phyloP scores from a whole-genome alignment of 371 early-diverging fungal species.

The Zopfochytrium polystomum region DNA sequence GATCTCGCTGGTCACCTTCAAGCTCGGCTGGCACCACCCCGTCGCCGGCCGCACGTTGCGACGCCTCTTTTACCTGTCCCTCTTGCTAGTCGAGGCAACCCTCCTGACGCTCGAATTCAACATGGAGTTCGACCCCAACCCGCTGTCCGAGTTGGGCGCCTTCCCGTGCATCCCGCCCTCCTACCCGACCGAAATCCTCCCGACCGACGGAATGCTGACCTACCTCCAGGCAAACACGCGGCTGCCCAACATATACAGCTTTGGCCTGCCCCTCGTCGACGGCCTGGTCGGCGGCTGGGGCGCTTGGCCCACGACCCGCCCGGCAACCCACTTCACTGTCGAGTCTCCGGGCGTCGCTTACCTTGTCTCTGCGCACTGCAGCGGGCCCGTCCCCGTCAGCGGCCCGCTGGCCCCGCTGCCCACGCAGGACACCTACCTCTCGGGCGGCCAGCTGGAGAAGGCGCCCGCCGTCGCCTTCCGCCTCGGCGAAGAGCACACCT shows the following conservation, averaged over 20 bases:
- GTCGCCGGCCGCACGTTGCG: not conserved
- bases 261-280: slow-evolving; percentile 20
- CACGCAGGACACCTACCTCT: too few relatives aligned
- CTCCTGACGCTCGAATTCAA: slow-evolving; percentile 3
- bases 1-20: not conserved
- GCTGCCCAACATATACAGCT: slow-evolving; percentile 8
- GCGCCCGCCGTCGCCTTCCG: too few relatives aligned
- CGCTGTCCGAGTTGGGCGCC: slow-evolving; percentile 7
- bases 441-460: too few relatives aligned
- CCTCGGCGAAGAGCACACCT: too few relatives aligned
- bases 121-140: slow-evolving; percentile 5
- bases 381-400: too few relatives aligned
- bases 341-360: slow-evolving; percentile 12
- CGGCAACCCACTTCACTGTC: slow-evolving; percentile 12
- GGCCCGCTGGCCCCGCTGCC: too few relatives aligned
- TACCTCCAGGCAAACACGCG: slow-evolving; percentile 16
- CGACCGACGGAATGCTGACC: not conserved
- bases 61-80: not conserved
- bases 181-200: not conserved
- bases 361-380: slow-evolving; percentile 10
- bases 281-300: slow-evolving; percentile 23
- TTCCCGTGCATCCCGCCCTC: slow-evolving; percentile 18
- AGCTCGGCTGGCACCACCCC: not conserved
- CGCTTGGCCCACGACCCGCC: slow-evolving; percentile 21
- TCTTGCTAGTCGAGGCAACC: slow-evolving; percentile 8